Percentiles rank a stretch among this genome's conserved stretches.
Evolutionary conservation across 202 grass and related monocot genomes (phyloP).

Genomic region (Schoenoplectus tabernaemontani): DNA sequence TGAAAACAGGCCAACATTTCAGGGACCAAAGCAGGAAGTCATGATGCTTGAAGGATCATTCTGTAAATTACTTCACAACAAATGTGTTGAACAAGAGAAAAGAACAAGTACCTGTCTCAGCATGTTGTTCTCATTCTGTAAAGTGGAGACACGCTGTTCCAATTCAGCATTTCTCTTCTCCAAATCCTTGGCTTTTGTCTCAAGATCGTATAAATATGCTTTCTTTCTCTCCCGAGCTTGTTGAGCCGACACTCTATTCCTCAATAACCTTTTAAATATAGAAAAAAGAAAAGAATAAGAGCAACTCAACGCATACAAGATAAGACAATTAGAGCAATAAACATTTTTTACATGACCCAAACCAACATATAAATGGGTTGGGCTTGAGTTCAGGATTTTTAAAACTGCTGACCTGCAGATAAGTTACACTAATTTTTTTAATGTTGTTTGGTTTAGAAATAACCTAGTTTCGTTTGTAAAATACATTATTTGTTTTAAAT

Average conservation of each 20-base stretch:
- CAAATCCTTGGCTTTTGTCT: conserved; percentile 72
- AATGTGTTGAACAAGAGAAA: no score
- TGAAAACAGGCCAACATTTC: no score
- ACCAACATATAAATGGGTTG: neutral
- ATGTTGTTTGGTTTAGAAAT: no score
- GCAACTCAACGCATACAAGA: neutral
- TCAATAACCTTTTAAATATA: conserved; percentile 38
- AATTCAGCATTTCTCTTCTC: conserved; percentile 83
- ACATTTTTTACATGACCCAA: neutral
- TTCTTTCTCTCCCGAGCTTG: conserved; percentile 99
- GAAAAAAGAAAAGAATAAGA: neutral
- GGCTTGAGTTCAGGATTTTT: neutral
- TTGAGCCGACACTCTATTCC: conserved; percentile 97
- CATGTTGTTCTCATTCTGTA: conserved; percentile 98
- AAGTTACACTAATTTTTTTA: neutral
- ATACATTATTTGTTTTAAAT: neutral
- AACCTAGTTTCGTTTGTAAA: neutral
- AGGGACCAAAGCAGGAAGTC: no score
- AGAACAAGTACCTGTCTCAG: conserved; percentile 57
- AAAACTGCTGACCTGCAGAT: neutral
- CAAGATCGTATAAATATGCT: conserved; percentile 82
- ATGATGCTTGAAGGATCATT: neutral
- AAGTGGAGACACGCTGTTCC: conserved; percentile 84
- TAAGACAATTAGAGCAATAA: neutral
- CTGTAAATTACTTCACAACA: neutral